Evolutionary conservation across 345 rosid genomes (phyloP).

Genomic region (Trapa incisa): DNA sequence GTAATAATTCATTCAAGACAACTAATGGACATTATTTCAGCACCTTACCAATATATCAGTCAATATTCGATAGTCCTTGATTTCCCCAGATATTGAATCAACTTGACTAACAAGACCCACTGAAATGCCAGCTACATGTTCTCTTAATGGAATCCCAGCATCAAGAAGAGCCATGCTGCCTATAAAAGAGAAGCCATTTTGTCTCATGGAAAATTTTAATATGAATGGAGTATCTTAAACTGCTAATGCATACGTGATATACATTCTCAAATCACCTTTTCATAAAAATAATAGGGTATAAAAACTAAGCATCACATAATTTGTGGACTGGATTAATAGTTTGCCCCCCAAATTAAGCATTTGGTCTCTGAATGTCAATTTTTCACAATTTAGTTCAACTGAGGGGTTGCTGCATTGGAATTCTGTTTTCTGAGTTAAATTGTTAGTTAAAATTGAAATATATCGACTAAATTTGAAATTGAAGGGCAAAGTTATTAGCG

Average conservation of each 20-base stretch:
- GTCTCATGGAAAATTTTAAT: constrained; percentile 7
- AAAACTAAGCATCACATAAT: background rate
- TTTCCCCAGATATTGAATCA: constrained; percentile 60
- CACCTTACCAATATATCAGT: constrained; percentile 83
- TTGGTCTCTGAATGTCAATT: too few species aligned
- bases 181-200: constrained; percentile 16
- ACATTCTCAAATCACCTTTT: background rate
- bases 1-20: constrained; percentile 4
- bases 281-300: background rate
- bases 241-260: background rate
- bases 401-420: too few species aligned
- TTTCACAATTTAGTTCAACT: too few species aligned
- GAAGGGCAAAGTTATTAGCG: too few species aligned
- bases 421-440: too few species aligned
- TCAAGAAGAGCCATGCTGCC: constrained; percentile 99
- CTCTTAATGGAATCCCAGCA: constrained; percentile 77
- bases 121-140: constrained; percentile 95
- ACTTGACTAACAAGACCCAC: constrained; percentile 85
- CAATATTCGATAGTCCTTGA: constrained; percentile 68
- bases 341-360: too few species aligned
- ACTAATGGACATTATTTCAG: constrained; percentile 4
- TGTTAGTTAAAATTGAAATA: too few species aligned
- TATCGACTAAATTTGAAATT: too few species aligned
- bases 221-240: background rate
- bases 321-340: too few species aligned